Percentiles rank a stretch among this genome's conserved stretches.
Evolutionary conservation across 139 green algal genomes (phyloP).

Genomic region (Chlorella sp.): DNA sequence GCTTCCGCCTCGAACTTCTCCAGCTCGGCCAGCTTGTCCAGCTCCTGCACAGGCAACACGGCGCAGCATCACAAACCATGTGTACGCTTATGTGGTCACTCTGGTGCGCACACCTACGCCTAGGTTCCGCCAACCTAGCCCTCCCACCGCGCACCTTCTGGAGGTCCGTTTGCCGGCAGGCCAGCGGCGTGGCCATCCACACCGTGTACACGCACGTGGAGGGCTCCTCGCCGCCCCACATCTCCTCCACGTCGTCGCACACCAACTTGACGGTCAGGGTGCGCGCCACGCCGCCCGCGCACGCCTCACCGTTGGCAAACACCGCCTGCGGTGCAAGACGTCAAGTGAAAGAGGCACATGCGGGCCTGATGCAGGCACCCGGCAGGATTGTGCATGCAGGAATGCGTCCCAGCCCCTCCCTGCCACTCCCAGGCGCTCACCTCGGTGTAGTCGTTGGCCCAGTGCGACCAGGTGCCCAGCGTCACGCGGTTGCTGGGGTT

Average conservation of each 20-base stretch:
- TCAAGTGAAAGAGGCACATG: too few species aligned
- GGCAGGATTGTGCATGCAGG: too few species aligned
- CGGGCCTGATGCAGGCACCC: too few species aligned
- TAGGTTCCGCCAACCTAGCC: too few species aligned
- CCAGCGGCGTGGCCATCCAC: slow-evolving; percentile 52
- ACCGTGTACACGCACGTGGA: slow-evolving; percentile 68
- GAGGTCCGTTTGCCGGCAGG: slow-evolving; percentile 45
- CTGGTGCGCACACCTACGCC: too few species aligned
- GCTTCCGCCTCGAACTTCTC: slow-evolving; percentile 17
- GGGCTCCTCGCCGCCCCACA: slow-evolving; percentile 67
- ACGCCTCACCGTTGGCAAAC: slow-evolving; percentile 52
- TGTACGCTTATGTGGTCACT: too few species aligned
- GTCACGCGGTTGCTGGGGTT: slow-evolving; percentile 26
- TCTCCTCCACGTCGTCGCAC: slow-evolving; percentile 55
- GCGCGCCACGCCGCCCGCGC: slow-evolving; percentile 61
- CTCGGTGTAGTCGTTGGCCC: slow-evolving; percentile 31
- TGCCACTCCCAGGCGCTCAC: too few species aligned
- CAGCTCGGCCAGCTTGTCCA: slow-evolving; percentile 7
- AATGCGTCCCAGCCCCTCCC: too few species aligned
- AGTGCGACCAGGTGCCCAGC: slow-evolving; percentile 61
- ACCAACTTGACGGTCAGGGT: slow-evolving; percentile 52
- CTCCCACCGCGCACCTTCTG: neutral
- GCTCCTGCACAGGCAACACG: slow-evolving; percentile 10
- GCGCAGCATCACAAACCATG: too few species aligned
- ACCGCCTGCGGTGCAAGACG: too few species aligned